These are phyloP conservation scores for Sphaerostilbella broomeana DNA, from an alignment of 2,329 filamentous ascomycete genomes.

Conservation along the genomic window DNA sequence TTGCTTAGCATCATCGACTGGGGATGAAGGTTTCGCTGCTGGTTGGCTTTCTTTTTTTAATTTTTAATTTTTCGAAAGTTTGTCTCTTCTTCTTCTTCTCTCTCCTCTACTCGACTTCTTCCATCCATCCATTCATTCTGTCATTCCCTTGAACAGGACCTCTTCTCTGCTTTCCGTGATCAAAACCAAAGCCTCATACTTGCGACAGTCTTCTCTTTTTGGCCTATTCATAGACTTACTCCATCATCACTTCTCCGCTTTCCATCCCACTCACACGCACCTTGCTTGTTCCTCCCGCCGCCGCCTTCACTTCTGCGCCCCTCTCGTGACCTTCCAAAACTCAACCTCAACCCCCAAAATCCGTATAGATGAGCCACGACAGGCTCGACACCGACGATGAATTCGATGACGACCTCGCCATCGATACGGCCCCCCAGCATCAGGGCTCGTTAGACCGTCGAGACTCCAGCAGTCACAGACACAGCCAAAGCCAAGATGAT, in stretches of 20 bases:
- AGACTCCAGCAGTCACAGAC: not conserved
- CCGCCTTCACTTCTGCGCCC: too few relatives aligned
- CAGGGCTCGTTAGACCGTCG: not conserved
- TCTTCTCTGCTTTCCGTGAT: too few relatives aligned
- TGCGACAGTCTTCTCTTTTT: not conserved
- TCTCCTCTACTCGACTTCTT: not conserved
- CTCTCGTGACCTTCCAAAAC: constrained; percentile 1
- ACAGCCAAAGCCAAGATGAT: constrained; percentile 6
- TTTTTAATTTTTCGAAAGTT: not conserved
- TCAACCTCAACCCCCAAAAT: too few relatives aligned
- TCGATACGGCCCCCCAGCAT: constrained; percentile 2
- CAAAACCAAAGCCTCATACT: not conserved
- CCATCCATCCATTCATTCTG: too few relatives aligned
- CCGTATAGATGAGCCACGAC: constrained; percentile 19
- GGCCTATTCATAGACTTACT: not conserved
- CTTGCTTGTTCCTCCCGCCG: too few relatives aligned
- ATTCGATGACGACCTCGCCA: constrained; percentile 10
- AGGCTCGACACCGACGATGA: constrained; percentile 15
- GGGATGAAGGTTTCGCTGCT: too few relatives aligned
- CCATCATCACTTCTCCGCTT: not conserved
- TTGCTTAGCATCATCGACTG: constrained; percentile 11
- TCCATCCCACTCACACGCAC: too few relatives aligned
- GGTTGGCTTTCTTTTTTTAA: too few relatives aligned
- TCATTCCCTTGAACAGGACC: too few relatives aligned
- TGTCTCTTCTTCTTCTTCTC: not conserved